A percentile compares a stretch with the other conserved stretches of the same genome.
These are phyloP conservation scores for Triticum turgidum DNA, from an alignment of 176 grass and related monocot genomes.

Conservation along the genomic window DNA sequence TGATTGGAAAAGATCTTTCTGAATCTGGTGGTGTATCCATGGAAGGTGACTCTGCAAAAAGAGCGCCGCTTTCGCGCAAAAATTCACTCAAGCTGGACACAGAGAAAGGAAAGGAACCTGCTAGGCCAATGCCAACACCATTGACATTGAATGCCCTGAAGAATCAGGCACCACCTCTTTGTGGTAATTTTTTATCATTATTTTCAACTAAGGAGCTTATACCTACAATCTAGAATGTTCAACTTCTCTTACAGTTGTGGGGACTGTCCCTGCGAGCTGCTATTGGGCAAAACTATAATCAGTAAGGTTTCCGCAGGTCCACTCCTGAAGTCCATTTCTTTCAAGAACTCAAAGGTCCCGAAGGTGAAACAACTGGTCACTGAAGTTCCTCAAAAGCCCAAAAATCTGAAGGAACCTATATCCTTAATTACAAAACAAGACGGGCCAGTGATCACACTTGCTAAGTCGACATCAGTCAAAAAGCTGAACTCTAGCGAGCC, in stretches of 20 bases:
- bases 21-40: slow-evolving; percentile 25
- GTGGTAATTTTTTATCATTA: slow-evolving; percentile 58
- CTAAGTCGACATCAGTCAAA: slow-evolving; percentile 68
- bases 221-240: slow-evolving; percentile 7
- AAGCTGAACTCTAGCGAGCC: slow-evolving; percentile 49
- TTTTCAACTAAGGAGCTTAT: slow-evolving; percentile 14
- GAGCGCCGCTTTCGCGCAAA: slow-evolving; percentile 14
- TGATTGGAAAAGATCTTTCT: slow-evolving; percentile 13
- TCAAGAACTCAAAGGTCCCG: slow-evolving; percentile 82
- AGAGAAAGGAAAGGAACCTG: slow-evolving; percentile 55
- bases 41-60: slow-evolving; percentile 40
- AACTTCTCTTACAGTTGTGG: slow-evolving; percentile 10
- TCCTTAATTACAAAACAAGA: slow-evolving; percentile 55
- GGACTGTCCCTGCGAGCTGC: background rate
- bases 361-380: slow-evolving; percentile 86
- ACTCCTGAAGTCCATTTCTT: slow-evolving; percentile 67
- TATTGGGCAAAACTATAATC: background rate
- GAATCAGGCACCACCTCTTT: slow-evolving; percentile 30
- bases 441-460: slow-evolving; percentile 31
- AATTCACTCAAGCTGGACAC: slow-evolving; percentile 30
- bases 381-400: slow-evolving; percentile 67
- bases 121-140: slow-evolving; percentile 22
- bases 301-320: slow-evolving; percentile 48
- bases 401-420: slow-evolving; percentile 49
- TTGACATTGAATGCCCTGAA: slow-evolving; percentile 35